phyloP scores from a whole-genome alignment of 345 rosid species.

The Turritis glabra region DNA sequence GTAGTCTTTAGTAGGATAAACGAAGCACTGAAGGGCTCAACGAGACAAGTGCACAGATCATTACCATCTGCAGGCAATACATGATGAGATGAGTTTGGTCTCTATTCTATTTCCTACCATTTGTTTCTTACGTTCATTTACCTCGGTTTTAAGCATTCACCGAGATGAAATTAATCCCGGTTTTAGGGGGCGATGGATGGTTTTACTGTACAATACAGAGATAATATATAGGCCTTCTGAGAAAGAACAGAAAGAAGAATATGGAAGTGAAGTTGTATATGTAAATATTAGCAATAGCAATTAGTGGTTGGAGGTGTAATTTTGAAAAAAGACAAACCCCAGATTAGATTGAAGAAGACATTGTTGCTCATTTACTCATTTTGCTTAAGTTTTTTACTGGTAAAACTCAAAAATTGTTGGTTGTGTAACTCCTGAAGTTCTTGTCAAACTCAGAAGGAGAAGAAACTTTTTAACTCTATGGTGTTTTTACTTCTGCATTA shows the following conservation, averaged over 20 bases:
- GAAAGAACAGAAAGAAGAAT: background rate
- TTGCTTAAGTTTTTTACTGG: background rate
- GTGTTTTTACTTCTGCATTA: background rate
- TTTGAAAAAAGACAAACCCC: background rate
- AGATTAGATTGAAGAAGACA: conserved; percentile 23
- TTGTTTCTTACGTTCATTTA: background rate
- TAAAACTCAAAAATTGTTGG: conserved; percentile 9
- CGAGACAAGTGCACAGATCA: conserved; percentile 43
- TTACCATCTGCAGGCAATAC: conserved; percentile 33
- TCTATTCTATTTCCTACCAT: conserved; percentile 11
- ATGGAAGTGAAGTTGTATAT: conserved; percentile 21
- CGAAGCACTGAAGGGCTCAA: conserved; percentile 82
- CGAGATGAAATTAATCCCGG: conserved; percentile 24
- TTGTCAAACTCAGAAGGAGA: conserved; percentile 24
- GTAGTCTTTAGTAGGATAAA: conserved; percentile 86
- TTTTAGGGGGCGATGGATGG: conserved; percentile 23
- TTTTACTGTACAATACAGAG: conserved; percentile 18
- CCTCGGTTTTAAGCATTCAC: conserved; percentile 14
- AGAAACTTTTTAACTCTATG: conserved; percentile 13
- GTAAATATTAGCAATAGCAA: conserved; percentile 27
- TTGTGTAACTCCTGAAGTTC: conserved; percentile 16
- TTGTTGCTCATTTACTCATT: conserved; percentile 3
- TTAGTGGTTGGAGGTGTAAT: conserved; percentile 27
- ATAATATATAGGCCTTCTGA: conserved; percentile 20
- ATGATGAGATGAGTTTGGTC: conserved; percentile 25